phyloP scores from a whole-genome alignment of 768 basidiomycete genomes.

The Inosperma sp. region DNA sequence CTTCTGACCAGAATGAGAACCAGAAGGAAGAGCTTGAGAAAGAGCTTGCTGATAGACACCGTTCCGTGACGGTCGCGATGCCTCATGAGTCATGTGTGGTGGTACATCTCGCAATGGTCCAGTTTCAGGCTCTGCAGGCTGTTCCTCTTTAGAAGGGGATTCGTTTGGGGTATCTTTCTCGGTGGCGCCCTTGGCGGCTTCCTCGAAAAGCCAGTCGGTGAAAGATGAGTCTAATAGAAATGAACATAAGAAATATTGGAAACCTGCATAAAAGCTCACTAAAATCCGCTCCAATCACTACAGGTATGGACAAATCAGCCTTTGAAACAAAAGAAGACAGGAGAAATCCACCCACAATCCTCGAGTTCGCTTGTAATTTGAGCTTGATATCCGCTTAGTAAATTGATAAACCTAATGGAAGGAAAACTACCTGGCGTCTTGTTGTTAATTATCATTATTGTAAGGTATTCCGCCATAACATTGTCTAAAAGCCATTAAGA shows the following conservation, averaged over 20 bases:
- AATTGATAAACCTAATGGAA: not conserved
- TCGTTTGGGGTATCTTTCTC: slow-evolving; percentile 43
- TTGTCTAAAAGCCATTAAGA: slow-evolving; percentile 48
- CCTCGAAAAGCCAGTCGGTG: slow-evolving; percentile 84
- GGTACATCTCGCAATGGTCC: slow-evolving; percentile 29
- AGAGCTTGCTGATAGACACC: slow-evolving; percentile 72
- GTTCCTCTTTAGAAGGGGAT: slow-evolving; percentile 33
- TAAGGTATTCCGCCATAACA: slow-evolving; percentile 93
- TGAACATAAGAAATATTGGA: slow-evolving; percentile 10
- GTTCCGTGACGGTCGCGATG: slow-evolving; percentile 45
- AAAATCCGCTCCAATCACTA: slow-evolving; percentile 77
- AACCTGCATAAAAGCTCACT: slow-evolving; percentile 41
- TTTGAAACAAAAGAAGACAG: slow-evolving; percentile 11
- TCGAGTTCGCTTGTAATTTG: slow-evolving; percentile 87
- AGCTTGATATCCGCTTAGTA: slow-evolving; percentile 46
- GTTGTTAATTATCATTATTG: slow-evolving; percentile 93
- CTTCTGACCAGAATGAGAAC: slow-evolving; percentile 52
- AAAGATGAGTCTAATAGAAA: slow-evolving; percentile 62
- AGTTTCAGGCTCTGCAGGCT: slow-evolving; percentile 26
- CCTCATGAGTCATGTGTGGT: slow-evolving; percentile 33
- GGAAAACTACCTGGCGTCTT: slow-evolving; percentile 65
- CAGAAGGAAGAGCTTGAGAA: slow-evolving; percentile 54
- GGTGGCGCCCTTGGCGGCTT: slow-evolving; percentile 66
- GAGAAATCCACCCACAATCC: slow-evolving; percentile 52
- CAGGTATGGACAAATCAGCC: slow-evolving; percentile 4